phyloP scores from a whole-genome alignment of 331 rosid genomes.

The Pyrus hybrid region DNA sequence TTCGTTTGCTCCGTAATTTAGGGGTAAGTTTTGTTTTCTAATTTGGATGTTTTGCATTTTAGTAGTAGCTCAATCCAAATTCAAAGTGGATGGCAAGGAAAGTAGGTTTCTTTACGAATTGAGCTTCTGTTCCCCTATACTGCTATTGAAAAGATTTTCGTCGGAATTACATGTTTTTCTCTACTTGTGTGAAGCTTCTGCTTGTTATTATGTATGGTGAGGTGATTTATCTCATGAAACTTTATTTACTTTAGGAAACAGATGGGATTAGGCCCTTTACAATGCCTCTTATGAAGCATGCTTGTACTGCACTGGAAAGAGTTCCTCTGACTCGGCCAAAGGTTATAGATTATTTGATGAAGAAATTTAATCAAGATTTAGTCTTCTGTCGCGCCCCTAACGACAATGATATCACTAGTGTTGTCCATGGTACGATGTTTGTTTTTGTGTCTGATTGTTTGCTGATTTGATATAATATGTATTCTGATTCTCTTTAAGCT shows the following conservation, averaged over 20 bases:
- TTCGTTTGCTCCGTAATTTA: no score
- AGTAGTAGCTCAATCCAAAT: background rate
- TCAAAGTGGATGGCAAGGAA: background rate
- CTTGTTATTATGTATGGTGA: background rate
- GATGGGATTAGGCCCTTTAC: slow-evolving; percentile 96
- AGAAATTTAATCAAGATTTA: slow-evolving; percentile 73
- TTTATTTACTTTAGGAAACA: slow-evolving; percentile 42
- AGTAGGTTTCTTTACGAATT: background rate
- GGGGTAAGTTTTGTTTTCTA: background rate
- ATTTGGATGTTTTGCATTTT: background rate
- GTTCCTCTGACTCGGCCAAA: slow-evolving; percentile 77
- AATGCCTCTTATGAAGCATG: slow-evolving; percentile 94
- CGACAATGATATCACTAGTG: slow-evolving; percentile 51
- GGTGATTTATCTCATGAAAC: slow-evolving; percentile 9
- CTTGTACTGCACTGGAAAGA: slow-evolving; percentile 91
- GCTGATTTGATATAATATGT: background rate
- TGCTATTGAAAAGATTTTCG: background rate
- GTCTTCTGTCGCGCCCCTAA: slow-evolving; percentile 83
- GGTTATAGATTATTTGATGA: slow-evolving; percentile 65
- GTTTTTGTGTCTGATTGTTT: background rate
- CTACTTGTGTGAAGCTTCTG: background rate
- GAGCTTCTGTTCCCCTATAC: background rate
- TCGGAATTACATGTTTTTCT: background rate
- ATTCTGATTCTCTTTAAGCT: background rate
- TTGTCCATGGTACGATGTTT: slow-evolving; percentile 55